Evolutionary conservation across 2,329 filamentous ascomycete species (phyloP).

Genomic region (Penicillium decumbens): DNA sequence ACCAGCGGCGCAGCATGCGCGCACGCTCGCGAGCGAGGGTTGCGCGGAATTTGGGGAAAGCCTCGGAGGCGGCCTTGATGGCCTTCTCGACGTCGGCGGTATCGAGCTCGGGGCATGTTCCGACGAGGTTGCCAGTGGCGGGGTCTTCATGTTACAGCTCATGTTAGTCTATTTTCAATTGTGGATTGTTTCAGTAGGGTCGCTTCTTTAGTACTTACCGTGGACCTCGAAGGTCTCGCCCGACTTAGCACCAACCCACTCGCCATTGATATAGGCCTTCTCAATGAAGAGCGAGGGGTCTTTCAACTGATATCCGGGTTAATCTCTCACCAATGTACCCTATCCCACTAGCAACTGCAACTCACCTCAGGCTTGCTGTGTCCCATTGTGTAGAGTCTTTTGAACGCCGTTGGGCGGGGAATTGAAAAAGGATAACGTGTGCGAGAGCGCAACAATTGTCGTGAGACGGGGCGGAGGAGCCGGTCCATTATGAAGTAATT

Average conservation of each 20-base stretch:
- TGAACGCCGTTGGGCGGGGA: constrained; percentile 29
- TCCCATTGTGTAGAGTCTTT: constrained; percentile 41
- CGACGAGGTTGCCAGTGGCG: constrained; percentile 73
- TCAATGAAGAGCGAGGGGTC: constrained; percentile 80
- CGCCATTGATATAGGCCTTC: constrained; percentile 81
- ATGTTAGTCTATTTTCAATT: not conserved
- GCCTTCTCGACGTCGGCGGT: constrained; percentile 71
- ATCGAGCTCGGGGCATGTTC: constrained; percentile 75
- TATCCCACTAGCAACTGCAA: not conserved
- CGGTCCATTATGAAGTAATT: constrained; percentile 29
- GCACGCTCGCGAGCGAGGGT: constrained; percentile 58
- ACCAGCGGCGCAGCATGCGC: constrained; percentile 62
- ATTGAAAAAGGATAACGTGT: constrained; percentile 35
- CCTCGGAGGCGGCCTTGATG: constrained; percentile 75
- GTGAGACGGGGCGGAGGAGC: constrained; percentile 33
- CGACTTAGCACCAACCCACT: constrained; percentile 81
- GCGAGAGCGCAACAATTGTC: constrained; percentile 34
- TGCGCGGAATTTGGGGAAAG: constrained; percentile 59
- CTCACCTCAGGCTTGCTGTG: constrained; percentile 40
- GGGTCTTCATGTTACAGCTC: constrained; percentile 57
- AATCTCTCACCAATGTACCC: not conserved
- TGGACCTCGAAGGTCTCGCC: constrained; percentile 88
- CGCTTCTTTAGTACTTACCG: constrained; percentile 44
- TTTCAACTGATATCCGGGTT: constrained; percentile 54
- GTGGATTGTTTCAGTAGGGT: too few relatives aligned